Base-by-base conservation (phyloP, 305 asterid species). In the Fraxinus nigra region DNA sequence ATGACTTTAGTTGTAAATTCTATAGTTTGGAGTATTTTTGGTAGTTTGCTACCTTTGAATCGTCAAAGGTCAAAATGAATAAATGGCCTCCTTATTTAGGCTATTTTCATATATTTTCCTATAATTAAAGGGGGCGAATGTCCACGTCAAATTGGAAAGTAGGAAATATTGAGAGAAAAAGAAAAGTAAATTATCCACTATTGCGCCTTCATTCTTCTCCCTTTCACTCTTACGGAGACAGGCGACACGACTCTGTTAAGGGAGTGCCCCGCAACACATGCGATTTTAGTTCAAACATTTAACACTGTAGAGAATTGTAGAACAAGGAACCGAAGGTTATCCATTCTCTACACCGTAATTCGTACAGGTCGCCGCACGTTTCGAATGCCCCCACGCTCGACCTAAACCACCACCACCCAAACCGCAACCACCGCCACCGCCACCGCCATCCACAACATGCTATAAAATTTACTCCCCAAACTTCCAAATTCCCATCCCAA, bases 301-400 rank as follows among this genome's bases (percentile, higher is more conserved):
- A 14, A 35, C 56, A 82, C 83, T 37, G 85, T 67, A 85, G 72
- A 61, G 24, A 85, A 40, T 34, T 80, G 84, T 26, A 48, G 73
- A 77, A 16, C 59, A 9, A 40, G 63, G n/a, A 79, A 85, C 85
- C 82, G 82, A 70, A 79, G 80, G 28, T 79, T 33, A 63, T 61
- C 82, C 72, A 82, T 40, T 40, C 80, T 80, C 48, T 40, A 76
- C 84, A 80, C 75, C 82, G 30, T 16, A 46, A 76, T 77, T 84
- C 86, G 38, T 33, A 77, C 61, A 65, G 69, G 67, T 7, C 78
- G 85, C 82, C 85, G 87, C 79, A 24, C 85, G 76, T 43, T 85
- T 65, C 76, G 78, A 18, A 80, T 28, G 37, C 81, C 69, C 75
- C 78, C 37, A 38, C 78, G 78, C 30, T 75, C 80, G 30, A 78